A percentile compares a stretch with the other conserved stretches of the same genome.
These are phyloP conservation scores for Boletus reticuloceps DNA, from an alignment of 768 basidiomycete species.

Conservation along the genomic window DNA sequence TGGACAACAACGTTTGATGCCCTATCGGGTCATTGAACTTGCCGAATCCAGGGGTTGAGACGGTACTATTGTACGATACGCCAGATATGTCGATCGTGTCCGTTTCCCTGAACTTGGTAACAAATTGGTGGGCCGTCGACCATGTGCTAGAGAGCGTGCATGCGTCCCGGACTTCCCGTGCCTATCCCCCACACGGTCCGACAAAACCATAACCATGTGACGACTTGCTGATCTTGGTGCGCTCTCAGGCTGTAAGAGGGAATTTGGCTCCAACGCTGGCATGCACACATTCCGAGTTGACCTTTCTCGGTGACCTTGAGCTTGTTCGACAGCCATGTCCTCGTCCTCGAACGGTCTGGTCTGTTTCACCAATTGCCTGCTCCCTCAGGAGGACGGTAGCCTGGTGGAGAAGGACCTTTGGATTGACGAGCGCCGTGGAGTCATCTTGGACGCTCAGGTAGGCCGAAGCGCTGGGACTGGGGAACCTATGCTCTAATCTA, in stretches of 20 bases:
- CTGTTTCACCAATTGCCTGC: slow-evolving; percentile 85
- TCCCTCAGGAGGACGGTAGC: slow-evolving; percentile 77
- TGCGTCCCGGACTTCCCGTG: no score
- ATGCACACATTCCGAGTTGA: neutral
- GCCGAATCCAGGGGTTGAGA: neutral
- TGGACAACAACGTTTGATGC: neutral
- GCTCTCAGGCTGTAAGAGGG: neutral
- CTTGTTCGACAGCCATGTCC: slow-evolving; percentile 19
- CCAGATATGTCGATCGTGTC: no score
- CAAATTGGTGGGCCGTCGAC: neutral
- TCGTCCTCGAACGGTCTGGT: slow-evolving; percentile 57
- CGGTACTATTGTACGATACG: no score
- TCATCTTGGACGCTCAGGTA: slow-evolving; percentile 76
- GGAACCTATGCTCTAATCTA: neutral
- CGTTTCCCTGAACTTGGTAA: no score
- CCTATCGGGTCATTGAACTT: neutral
- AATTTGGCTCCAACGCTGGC: neutral
- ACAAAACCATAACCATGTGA: slow-evolving; percentile 14
- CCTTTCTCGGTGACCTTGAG: slow-evolving; percentile 6
- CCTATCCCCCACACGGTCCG: neutral
- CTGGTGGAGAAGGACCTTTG: slow-evolving; percentile 74
- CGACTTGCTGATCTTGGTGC: slow-evolving; percentile 1
- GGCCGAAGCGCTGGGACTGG: slow-evolving; percentile 1
- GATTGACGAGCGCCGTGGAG: slow-evolving; percentile 73
- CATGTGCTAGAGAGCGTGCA: slow-evolving; percentile 5